Base-by-base conservation (phyloP, 2,329 filamentous ascomycete genomes). In the Acrocalymma vagum region DNA sequence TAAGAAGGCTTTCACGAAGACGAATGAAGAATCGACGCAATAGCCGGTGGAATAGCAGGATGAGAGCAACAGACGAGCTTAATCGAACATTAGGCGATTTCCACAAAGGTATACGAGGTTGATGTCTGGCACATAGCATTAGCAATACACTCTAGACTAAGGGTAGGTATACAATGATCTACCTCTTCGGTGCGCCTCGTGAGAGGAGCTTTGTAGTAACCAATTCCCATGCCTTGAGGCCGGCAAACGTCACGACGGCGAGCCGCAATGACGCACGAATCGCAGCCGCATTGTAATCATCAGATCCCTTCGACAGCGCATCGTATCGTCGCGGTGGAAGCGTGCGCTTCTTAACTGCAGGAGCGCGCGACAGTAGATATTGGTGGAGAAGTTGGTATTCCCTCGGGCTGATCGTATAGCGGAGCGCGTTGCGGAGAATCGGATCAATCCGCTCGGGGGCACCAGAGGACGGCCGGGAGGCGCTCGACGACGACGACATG, bases 1-100 rank as follows among this genome's bases (percentile, higher is more conserved):
- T 85, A 27, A 95, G 83, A 4, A 99, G 78, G 51, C 90, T 90
- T 2, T 81, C 78, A 31, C 93, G 86, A 28, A 97, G 76, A 18
- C 90, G 83, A 17, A 82, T 82, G 58, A 97, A 88, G 77, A 97
- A 96, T 44, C 93, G 89, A 72, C 93, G 90, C 17, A 97, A 83
- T 1, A 96, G 78, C 20, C 94, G 85, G 68, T 99, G 94, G 47
- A 95, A 83, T 28, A 97, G 83, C 14, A 97, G 80, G 50, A 96
- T 90, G 3, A 88, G 81, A 11, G 91, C 92, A 10, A 96, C 79
- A 0, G 90, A 94, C 7, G 92, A 76, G 0, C 91, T 93, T 8
- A 96, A 78, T 39, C 91, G 83, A 34, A 94, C 76, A 16, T 88
- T 87, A 0, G 85, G 78, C 0, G 86, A 90, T 48, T 72, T 75